Base-by-base conservation (phyloP, 1,139 yeast species). In the Sugiyamaella pinicola region DNA sequence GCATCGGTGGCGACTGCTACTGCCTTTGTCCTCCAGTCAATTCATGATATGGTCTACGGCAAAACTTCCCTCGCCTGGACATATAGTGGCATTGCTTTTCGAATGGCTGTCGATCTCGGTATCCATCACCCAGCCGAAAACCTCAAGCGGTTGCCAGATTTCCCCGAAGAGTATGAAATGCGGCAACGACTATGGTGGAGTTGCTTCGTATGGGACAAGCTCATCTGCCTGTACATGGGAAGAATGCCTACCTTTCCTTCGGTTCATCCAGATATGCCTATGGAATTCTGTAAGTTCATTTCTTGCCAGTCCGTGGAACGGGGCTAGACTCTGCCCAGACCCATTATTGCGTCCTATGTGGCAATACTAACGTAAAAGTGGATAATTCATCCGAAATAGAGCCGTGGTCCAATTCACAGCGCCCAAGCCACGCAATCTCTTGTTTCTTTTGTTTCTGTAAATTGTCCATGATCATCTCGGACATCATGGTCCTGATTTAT, bases 191-290 rank as follows among this genome's bases (percentile, higher is more conserved):
- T 51, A 40, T 51, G 54, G 54, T 53, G 56, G 54, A 31, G 49
- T 5, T 50, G 56, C 21, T 53, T 26, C 17, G 22, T 49, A n/a
- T 53, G 54, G 54, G 56, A 53, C 22, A 53, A 53, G 29, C 44
- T 46, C 9, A 50, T 53, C 13, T 50, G 51, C 12, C 56, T 53
- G 15, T 53, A 50, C 18, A 33, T 53, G 47, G 56, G 56, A 9
- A 46, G 56, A n/a, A 50, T 47, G 53, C 56, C 56, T 2, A 52
- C 35, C 12, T 50, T 53, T 29, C 47, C 38, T 12, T 28, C 45
- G 2, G 45, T 50, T 9, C 51, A 49, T 31, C 53, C 53, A 17
- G 54, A 51, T 10, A 46, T 51, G 51, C 50, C 50, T 1, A 35
- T 51, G 28, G 54, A 51, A 13, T 46, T 46, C 13, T 38, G 49